These are phyloP conservation scores for Citrus glauca DNA, from an alignment of 345 rosid species.

Conservation along the genomic window DNA sequence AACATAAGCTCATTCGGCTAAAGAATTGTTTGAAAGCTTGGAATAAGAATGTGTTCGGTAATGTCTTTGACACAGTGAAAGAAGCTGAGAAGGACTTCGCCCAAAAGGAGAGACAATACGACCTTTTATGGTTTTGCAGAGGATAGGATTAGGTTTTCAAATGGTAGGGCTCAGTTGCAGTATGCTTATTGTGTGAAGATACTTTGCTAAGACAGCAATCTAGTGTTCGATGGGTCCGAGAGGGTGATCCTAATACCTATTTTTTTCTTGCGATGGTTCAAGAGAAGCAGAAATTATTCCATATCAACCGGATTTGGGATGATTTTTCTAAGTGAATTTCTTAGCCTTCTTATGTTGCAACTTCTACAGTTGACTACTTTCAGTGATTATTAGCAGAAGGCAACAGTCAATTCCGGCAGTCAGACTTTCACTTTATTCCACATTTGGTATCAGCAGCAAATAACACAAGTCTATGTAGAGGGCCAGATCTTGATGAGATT, in stretches of 20 bases:
- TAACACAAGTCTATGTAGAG: too few relatives aligned
- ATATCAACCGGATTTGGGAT: accelerated
- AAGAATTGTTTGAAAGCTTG: too few relatives aligned
- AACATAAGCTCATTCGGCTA: accelerated
- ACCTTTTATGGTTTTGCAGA: too few relatives aligned
- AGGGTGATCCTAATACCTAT: too few relatives aligned
- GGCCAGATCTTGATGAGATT: too few relatives aligned
- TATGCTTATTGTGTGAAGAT: too few relatives aligned
- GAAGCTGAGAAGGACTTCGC: accelerated
- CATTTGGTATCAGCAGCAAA: accelerated
- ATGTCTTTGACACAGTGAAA: too few relatives aligned
- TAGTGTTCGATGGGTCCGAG: accelerated
- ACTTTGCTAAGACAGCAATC: too few relatives aligned
- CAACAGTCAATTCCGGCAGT: accelerated
- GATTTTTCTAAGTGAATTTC: too few relatives aligned
- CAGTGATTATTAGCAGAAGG: accelerated
- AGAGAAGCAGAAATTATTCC: accelerated
- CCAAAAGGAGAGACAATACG: accelerated
- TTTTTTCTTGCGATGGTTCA: too few relatives aligned
- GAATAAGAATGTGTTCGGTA: too few relatives aligned
- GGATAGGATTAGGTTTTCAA: accelerated
- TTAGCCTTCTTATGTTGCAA: accelerated
- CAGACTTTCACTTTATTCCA: too few relatives aligned
- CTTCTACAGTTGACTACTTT: accelerated
- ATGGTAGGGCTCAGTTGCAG: accelerated